Evolutionary conservation across 1,284 basidiomycete species (phyloP).

Genomic region (Ganoderma lucidum): DNA sequence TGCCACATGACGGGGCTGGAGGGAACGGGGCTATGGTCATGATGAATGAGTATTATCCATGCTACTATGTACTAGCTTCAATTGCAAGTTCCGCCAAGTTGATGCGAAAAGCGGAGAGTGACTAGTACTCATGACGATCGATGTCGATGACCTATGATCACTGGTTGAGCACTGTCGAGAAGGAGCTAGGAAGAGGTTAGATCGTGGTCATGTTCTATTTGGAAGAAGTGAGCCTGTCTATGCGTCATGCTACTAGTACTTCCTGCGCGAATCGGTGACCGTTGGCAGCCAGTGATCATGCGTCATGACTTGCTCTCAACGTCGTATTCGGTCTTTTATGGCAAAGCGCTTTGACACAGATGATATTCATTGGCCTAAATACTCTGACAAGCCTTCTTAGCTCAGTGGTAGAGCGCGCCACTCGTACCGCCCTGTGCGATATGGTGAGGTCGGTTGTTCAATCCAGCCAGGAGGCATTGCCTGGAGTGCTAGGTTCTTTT

Average conservation of each 20-base stretch:
- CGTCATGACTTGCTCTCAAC: neutral
- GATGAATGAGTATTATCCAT: neutral
- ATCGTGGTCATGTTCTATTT: neutral
- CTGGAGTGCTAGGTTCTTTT: too few species aligned
- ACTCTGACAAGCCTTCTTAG: conserved; percentile 39
- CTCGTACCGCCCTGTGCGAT: conserved; percentile 39
- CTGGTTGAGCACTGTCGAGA: conserved; percentile 19
- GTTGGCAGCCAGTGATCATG: neutral
- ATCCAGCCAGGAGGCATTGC: conserved; percentile 49
- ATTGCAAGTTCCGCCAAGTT: neutral
- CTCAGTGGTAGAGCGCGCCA: conserved; percentile 47
- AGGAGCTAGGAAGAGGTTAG: conserved; percentile 2
- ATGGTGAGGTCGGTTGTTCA: conserved; percentile 57
- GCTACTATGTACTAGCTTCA: neutral
- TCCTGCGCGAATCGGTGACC: neutral
- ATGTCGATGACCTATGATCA: neutral
- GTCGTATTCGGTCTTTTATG: neutral
- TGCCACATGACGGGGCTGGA: conserved; percentile 24
- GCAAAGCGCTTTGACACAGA: neutral
- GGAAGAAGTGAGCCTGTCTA: neutral
- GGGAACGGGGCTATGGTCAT: neutral
- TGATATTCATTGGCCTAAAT: neutral
- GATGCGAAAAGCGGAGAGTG: neutral
- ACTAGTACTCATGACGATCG: too few species aligned
- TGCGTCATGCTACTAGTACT: neutral